Conservation (phyloP, 495 filamentous ascomycete species). For the Hypoxylon perforatum region DNA sequence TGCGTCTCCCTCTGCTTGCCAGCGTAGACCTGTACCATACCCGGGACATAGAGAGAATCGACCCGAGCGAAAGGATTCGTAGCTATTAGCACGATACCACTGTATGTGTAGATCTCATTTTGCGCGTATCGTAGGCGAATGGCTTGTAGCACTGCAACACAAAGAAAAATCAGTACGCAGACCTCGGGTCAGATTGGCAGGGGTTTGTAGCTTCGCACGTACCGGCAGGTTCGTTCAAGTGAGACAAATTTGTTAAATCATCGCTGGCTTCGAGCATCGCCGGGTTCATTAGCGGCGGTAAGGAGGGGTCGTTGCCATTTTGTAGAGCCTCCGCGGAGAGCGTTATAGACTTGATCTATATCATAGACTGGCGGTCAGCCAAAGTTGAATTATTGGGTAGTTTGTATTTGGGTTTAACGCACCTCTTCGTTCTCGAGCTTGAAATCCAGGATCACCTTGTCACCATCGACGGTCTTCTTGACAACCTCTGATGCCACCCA, state of each 20-base stretch:
- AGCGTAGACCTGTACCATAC: conserved; percentile 99
- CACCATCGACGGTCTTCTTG: conserved; percentile 84
- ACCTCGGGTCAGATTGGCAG: conserved; percentile 48
- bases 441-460: conserved; percentile 88
- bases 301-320: conserved; percentile 70
- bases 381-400: conserved; percentile 3
- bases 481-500: conserved; percentile 97
- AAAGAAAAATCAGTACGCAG: conserved; percentile 26
- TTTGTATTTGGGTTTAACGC: conserved; percentile 38
- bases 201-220: conserved; percentile 47
- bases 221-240: conserved; percentile 99
- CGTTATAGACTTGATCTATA: conserved; percentile 79
- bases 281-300: conserved; percentile 97
- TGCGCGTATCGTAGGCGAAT: conserved; percentile 98
- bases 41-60: conserved; percentile 97
- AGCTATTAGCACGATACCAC: conserved; percentile 97
- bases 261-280: conserved; percentile 98
- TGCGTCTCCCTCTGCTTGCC: conserved; percentile 96
- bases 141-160: conserved; percentile 83
- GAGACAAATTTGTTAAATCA: conserved; percentile 96
- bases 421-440: conserved; percentile 94
- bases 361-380: conserved; percentile 33
- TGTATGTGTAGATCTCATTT: conserved; percentile 99
- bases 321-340: conserved; percentile 84
- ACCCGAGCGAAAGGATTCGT: conserved; percentile 98